phyloP scores from a whole-genome alignment of 495 filamentous ascomycete species.

The Penicillium tannophilum region DNA sequence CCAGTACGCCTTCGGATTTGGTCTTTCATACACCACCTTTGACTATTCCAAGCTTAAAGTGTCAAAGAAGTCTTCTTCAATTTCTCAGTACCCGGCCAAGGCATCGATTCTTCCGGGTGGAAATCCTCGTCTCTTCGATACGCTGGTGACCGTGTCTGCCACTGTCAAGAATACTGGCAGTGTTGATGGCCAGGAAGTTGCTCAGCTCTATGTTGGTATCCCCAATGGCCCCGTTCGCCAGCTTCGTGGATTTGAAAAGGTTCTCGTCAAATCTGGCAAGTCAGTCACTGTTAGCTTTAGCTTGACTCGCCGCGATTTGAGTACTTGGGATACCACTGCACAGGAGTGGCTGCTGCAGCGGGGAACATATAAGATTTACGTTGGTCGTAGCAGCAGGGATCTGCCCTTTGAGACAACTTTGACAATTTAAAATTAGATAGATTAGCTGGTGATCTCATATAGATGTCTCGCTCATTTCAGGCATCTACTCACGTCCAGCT shows the following conservation, averaged over 20 bases:
- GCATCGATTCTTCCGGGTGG: slow-evolving; percentile 55
- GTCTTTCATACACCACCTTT: slow-evolving; percentile 79
- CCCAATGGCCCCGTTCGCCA: slow-evolving; percentile 54
- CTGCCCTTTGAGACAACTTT: slow-evolving; percentile 18
- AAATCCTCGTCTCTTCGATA: slow-evolving; percentile 59
- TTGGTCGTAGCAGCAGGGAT: slow-evolving; percentile 55
- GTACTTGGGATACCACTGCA: slow-evolving; percentile 61
- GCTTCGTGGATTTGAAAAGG: slow-evolving; percentile 70
- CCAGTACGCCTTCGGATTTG: slow-evolving; percentile 78
- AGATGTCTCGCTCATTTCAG: not conserved
- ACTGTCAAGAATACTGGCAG: slow-evolving; percentile 55
- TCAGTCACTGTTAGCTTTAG: slow-evolving; percentile 50
- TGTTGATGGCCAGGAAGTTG: slow-evolving; percentile 56
- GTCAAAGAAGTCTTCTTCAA: not conserved
- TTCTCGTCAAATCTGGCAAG: slow-evolving; percentile 42
- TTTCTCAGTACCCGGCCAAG: slow-evolving; percentile 11
- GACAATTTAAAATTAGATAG: slow-evolving; percentile 3
- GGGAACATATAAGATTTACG: slow-evolving; percentile 48
- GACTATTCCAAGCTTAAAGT: slow-evolving; percentile 55
- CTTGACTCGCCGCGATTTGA: slow-evolving; percentile 66
- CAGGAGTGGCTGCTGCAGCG: slow-evolving; percentile 62
- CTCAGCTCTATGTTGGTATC: slow-evolving; percentile 57
- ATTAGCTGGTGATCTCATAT: not conserved
- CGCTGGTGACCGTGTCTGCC: slow-evolving; percentile 51
- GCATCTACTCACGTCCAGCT: no score